Percentiles rank a stretch among this genome's conserved stretches.
phyloP scores from a whole-genome alignment of 345 rosid species.

The Lagerstroemia speciosa region DNA sequence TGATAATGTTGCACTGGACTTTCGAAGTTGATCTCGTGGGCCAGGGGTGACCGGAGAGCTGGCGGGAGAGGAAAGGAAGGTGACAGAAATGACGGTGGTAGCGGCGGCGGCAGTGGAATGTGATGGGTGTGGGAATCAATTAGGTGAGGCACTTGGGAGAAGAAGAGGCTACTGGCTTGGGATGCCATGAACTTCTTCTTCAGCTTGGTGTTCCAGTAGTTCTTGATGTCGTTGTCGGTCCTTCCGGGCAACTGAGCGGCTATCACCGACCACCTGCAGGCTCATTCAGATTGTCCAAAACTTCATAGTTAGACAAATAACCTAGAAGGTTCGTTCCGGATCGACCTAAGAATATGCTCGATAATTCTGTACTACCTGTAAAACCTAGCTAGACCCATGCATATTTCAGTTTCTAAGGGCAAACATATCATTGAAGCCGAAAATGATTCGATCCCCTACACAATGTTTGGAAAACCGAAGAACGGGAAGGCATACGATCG shows the following conservation, averaged over 20 bases:
- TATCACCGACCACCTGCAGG: slow-evolving; percentile 65
- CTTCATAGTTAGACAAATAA: no score
- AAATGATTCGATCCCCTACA: no score
- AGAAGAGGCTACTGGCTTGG: slow-evolving; percentile 21
- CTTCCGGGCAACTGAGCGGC: slow-evolving; percentile 76
- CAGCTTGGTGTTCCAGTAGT: slow-evolving; percentile 80
- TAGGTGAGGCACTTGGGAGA: slow-evolving; percentile 15
- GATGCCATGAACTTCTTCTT: slow-evolving; percentile 58
- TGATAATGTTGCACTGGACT: slow-evolving; percentile 13
- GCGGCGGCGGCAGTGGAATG: slow-evolving; percentile 13
- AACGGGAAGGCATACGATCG: no score
- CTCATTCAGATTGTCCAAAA: no score
- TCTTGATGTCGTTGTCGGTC: slow-evolving; percentile 79
- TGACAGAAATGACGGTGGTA: background rate
- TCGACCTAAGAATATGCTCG: no score
- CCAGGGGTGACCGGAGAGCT: background rate
- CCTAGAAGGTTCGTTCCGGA: no score
- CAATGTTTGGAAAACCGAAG: no score
- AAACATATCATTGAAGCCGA: background rate
- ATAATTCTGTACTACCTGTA: no score
- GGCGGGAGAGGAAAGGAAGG: background rate
- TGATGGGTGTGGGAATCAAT: slow-evolving; percentile 2
- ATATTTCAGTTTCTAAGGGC: background rate
- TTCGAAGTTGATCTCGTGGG: slow-evolving; percentile 11
- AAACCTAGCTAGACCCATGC: background rate